A percentile compares a stretch with the other conserved stretches of the same genome.
These are phyloP conservation scores for Cryptosporidium bovis DNA, from an alignment of 169 alveolate genomes.

Conservation along the genomic window DNA sequence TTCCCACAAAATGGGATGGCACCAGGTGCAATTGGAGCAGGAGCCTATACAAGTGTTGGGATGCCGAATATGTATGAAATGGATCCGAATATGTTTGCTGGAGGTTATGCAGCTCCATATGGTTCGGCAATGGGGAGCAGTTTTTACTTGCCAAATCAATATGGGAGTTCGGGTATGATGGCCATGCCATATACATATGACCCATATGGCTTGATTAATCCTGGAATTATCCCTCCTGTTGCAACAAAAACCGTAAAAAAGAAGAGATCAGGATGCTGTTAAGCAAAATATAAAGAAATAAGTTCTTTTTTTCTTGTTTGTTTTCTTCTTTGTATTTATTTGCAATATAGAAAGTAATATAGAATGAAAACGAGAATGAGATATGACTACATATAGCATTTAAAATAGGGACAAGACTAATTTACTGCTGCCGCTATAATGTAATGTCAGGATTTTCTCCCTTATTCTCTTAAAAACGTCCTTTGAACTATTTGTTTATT, in stretches of 20 bases:
- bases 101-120: conserved; percentile 66
- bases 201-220: conserved; percentile 73
- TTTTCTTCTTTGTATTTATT: no score
- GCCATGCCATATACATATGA: conserved; percentile 74
- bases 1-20: conserved; percentile 69
- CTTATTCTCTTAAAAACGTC: background rate
- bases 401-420: background rate
- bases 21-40: conserved; percentile 31
- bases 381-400: background rate
- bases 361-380: background rate
- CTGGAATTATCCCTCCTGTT: conserved; percentile 74
- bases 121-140: conserved; percentile 75
- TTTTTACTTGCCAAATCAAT: conserved; percentile 61
- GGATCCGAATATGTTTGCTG: conserved; percentile 51
- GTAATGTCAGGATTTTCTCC: background rate
- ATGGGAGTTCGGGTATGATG: conserved; percentile 50
- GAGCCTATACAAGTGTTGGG: conserved; percentile 69
- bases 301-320: background rate
- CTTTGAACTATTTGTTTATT: no score
- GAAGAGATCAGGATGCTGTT: conserved; percentile 72
- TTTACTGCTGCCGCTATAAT: background rate
- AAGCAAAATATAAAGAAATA: background rate
- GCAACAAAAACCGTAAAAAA: conserved; percentile 60
- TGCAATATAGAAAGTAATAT: background rate
- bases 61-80: conserved; percentile 72